Conservation (phyloP, 768 basidiomycete species). For the Leccinum truebloodii region DNA sequence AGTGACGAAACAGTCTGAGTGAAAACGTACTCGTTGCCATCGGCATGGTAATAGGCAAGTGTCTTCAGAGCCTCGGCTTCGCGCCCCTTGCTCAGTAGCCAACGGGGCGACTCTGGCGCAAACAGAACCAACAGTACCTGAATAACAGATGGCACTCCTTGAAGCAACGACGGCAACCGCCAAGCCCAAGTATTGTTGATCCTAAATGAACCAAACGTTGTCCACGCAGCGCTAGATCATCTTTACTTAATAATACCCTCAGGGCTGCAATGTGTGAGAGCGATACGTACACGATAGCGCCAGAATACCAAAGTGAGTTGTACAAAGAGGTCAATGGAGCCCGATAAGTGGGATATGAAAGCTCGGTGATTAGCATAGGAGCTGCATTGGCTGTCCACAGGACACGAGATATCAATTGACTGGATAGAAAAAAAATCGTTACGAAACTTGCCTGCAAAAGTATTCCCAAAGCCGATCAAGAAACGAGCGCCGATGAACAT, state of each 20-base stretch:
- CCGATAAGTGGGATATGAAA: constrained; percentile 81
- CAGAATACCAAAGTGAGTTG: constrained; percentile 89
- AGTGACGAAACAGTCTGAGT: background rate
- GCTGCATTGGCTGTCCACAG: constrained; percentile 57
- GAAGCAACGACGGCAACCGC: constrained; percentile 77
- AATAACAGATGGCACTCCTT: constrained; percentile 66
- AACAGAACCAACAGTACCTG: constrained; percentile 69
- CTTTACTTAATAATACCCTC: background rate
- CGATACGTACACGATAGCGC: constrained; percentile 63
- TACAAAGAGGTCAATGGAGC: constrained; percentile 74
- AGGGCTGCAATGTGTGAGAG: background rate
- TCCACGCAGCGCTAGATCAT: constrained; percentile 64
- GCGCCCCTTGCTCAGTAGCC: constrained; percentile 72
- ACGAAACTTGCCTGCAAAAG: constrained; percentile 55
- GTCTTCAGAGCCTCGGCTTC: constrained; percentile 65
- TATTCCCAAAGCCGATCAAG: constrained; percentile 75
- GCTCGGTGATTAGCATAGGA: constrained; percentile 80
- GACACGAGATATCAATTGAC: background rate
- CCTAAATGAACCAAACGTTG: constrained; percentile 78
- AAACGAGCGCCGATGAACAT: constrained; percentile 85
- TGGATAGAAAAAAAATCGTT: background rate
- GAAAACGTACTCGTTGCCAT: constrained; percentile 56
- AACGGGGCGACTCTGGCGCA: constrained; percentile 83
- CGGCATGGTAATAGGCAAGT: constrained; percentile 82
- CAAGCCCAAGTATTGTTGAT: constrained; percentile 71